Percentiles rank a stretch among this genome's conserved stretches.
These are phyloP conservation scores for Kingdonia uniflora DNA, from an alignment of 164 flowering plant genomes.

Conservation along the genomic window DNA sequence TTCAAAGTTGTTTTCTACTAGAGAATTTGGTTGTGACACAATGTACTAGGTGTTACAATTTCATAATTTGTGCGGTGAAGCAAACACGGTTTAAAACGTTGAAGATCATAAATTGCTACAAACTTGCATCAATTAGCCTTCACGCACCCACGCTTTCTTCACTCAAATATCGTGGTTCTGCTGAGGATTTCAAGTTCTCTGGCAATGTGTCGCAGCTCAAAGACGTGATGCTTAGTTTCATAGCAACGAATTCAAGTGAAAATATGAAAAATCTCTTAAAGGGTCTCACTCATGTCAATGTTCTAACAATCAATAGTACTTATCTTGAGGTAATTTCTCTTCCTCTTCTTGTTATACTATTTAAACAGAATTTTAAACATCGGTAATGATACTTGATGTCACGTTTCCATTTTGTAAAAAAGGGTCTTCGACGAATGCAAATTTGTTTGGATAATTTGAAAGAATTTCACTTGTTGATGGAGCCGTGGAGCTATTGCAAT, in stretches of 20 bases:
- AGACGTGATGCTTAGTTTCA: background rate
- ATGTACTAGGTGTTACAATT: background rate
- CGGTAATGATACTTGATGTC: background rate
- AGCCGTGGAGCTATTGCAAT: background rate
- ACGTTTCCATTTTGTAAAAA: background rate
- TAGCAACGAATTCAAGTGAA: background rate
- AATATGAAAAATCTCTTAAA: background rate
- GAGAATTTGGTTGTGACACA: background rate
- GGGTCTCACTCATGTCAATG: background rate
- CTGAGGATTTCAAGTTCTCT: background rate
- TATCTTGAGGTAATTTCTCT: slow-evolving; percentile 2
- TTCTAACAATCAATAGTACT: slow-evolving; percentile 1
- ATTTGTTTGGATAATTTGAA: background rate
- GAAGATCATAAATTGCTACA: background rate
- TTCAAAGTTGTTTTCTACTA: background rate
- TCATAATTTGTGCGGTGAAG: background rate
- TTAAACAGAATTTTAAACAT: background rate
- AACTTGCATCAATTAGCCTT: background rate
- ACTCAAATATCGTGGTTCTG: background rate
- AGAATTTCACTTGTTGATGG: slow-evolving; percentile 1
- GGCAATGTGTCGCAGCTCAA: background rate
- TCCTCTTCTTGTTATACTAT: background rate
- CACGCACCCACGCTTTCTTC: background rate
- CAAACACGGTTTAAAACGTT: background rate
- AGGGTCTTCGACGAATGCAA: background rate